Evolutionary conservation across 257 asterid species (phyloP).

Genomic region (Jaltomata sinuosa): DNA sequence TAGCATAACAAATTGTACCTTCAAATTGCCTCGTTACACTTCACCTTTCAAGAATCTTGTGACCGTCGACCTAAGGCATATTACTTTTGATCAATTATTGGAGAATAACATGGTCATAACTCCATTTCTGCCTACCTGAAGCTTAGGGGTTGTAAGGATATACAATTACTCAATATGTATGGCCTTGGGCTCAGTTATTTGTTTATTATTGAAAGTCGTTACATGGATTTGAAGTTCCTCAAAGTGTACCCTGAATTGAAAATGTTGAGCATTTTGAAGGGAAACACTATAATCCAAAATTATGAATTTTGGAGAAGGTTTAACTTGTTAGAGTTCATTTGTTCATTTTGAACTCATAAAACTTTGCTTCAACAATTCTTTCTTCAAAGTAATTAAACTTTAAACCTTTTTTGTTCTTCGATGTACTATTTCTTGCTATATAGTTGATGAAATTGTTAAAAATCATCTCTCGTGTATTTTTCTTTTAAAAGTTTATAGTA

Average conservation of each 20-base stretch:
- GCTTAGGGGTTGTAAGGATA: not conserved
- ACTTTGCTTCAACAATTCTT: not conserved
- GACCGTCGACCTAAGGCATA: not conserved
- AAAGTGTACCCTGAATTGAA: not conserved
- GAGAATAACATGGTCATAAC: not conserved
- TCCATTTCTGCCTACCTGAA: not conserved
- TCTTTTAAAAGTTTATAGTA: not conserved
- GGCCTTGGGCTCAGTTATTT: not conserved
- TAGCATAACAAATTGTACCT: not conserved
- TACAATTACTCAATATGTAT: not conserved
- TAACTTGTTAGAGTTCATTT: not conserved
- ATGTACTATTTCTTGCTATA: not conserved
- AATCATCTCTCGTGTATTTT: not conserved
- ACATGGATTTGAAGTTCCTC: not conserved
- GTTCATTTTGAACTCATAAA: not conserved
- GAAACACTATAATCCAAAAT: not conserved
- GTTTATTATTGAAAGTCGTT: not conserved
- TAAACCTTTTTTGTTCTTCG: not conserved
- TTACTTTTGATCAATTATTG: not conserved
- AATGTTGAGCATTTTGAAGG: not conserved
- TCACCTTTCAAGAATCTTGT: not conserved
- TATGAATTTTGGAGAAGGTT: not conserved
- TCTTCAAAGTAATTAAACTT: not conserved
- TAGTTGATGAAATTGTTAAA: not conserved
- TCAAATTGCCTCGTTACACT: not conserved